phyloP scores from a whole-genome alignment of 2,329 filamentous ascomycete genomes.

The Ophiostoma montium region DNA sequence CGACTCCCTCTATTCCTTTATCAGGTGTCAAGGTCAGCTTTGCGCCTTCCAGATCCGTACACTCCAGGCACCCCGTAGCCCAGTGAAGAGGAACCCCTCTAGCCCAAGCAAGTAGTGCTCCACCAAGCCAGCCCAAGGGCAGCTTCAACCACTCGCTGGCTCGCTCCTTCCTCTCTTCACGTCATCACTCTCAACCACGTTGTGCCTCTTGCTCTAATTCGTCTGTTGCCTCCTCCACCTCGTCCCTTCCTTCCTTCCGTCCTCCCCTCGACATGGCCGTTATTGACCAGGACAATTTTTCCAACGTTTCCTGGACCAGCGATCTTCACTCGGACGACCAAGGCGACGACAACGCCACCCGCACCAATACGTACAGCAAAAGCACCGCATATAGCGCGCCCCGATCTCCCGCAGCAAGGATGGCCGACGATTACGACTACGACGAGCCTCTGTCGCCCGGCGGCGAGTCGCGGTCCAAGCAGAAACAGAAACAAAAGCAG shows the following conservation, averaged over 20 bases:
- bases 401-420: neutral
- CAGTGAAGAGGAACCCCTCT: slow-evolving; percentile 1
- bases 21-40: too few species aligned
- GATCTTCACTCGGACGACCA: slow-evolving; percentile 33
- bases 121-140: neutral
- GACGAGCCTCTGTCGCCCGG: slow-evolving; percentile 6
- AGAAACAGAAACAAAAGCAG: slow-evolving; percentile 19
- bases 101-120: too few species aligned
- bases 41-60: neutral
- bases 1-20: neutral
- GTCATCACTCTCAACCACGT: neutral
- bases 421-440: slow-evolving; percentile 7
- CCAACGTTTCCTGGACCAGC: slow-evolving; percentile 65
- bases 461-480: slow-evolving; percentile 1
- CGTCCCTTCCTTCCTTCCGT: neutral
- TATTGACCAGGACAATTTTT: slow-evolving; percentile 57
- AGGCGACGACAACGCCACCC: slow-evolving; percentile 24
- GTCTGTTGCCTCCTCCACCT: neutral
- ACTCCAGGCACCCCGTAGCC: neutral
- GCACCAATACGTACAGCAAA: slow-evolving; percentile 19
- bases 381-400: slow-evolving; percentile 26
- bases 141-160: neutral
- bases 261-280: slow-evolving; percentile 24
- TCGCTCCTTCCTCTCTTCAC: slow-evolving; percentile 2
- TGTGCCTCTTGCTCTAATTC: slow-evolving; percentile 1